Percentiles rank a stretch among this genome's conserved stretches.
phyloP scores from a whole-genome alignment of 2,329 filamentous ascomycete genomes.

The Shiraia sp. region DNA sequence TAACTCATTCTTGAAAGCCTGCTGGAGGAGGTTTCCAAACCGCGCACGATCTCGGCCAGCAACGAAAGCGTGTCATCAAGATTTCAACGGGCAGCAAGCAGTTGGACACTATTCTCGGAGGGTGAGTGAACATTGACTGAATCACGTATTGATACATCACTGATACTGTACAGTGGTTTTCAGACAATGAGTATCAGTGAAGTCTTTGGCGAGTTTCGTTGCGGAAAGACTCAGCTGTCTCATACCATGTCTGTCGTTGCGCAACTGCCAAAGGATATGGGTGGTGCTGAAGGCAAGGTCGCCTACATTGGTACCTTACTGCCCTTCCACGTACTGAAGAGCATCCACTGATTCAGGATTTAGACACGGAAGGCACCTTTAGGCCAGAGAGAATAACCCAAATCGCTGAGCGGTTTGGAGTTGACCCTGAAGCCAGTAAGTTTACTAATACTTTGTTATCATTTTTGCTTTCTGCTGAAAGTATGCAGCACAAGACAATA shows the following conservation, averaged over 20 bases:
- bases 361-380: conserved; percentile 55
- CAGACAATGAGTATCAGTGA: conserved; percentile 72
- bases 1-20: conserved; percentile 50
- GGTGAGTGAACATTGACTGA: conserved; percentile 46
- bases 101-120: conserved; percentile 66
- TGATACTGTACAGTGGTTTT: conserved; percentile 57
- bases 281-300: conserved; percentile 69
- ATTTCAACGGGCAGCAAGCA: conserved; percentile 73
- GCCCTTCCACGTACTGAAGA: not conserved
- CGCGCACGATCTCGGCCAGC: conserved; percentile 65
- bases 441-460: not conserved
- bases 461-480: conserved; percentile 53
- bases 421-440: conserved; percentile 44
- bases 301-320: conserved; percentile 63
- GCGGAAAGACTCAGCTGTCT: conserved; percentile 71
- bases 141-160: not conserved
- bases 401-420: conserved; percentile 67
- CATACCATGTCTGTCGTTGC: conserved; percentile 71
- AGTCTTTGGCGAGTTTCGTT: conserved; percentile 65
- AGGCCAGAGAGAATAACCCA: conserved; percentile 68
- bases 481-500: conserved; percentile 66
- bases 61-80: conserved; percentile 65
- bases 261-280: conserved; percentile 62
- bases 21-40: conserved; percentile 66
- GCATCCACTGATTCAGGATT: conserved; percentile 9